Conservation (phyloP, 495 filamentous ascomycete genomes). For the Penicillium paradoxum region DNA sequence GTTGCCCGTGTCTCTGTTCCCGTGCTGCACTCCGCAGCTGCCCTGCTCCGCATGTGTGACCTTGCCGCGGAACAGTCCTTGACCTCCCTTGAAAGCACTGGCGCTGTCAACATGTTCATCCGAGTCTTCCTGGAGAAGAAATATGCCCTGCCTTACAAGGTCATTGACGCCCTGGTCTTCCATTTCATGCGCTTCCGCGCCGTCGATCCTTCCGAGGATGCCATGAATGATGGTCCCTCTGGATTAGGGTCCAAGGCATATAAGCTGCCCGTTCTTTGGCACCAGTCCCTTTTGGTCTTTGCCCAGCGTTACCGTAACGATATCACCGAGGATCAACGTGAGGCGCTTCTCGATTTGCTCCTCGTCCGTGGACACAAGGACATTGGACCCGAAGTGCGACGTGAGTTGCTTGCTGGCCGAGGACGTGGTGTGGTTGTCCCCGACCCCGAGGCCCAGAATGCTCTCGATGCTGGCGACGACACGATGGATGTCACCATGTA, state of each 20-base stretch:
- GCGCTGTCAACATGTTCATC: constrained; percentile 89
- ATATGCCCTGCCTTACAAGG: constrained; percentile 92
- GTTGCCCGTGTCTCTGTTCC: constrained; percentile 76
- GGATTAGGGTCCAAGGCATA: constrained; percentile 43
- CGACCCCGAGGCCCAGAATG: constrained; percentile 48
- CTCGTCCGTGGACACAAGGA: constrained; percentile 78
- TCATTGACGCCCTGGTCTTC: constrained; percentile 90
- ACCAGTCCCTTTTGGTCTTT: constrained; percentile 83
- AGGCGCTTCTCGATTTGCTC: constrained; percentile 86
- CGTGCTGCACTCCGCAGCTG: constrained; percentile 87
- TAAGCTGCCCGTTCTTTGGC: constrained; percentile 82
- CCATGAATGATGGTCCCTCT: constrained; percentile 38
- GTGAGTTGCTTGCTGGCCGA: constrained; percentile 84
- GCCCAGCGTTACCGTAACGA: constrained; percentile 91
- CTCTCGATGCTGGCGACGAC: constrained; percentile 71
- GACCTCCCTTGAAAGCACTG: constrained; percentile 67
- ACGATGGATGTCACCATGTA: constrained; percentile 65
- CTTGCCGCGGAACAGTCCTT: constrained; percentile 83
- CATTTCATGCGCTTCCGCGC: constrained; percentile 88
- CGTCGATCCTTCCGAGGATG: constrained; percentile 43
- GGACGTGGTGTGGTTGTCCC: constrained; percentile 75
- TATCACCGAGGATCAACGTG: constrained; percentile 88
- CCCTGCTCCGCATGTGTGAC: constrained; percentile 85
- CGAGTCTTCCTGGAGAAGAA: constrained; percentile 90
- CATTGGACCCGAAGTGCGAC: constrained; percentile 86